Conservation (phyloP, 2,329 filamentous ascomycete species). For the Trichophyton mentagrophytes region DNA sequence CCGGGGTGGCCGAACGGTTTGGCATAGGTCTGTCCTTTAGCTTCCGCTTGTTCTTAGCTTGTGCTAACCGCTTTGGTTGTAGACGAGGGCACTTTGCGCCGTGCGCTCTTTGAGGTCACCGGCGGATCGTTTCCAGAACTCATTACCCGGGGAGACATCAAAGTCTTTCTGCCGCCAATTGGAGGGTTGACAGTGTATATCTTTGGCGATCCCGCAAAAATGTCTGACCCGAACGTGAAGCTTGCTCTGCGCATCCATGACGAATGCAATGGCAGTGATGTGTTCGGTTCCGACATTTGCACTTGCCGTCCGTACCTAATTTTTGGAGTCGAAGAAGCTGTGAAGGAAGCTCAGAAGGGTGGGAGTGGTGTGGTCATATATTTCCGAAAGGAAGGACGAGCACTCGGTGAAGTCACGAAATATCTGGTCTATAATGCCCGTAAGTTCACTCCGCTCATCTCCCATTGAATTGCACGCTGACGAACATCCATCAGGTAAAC, state of each 20-base stretch:
- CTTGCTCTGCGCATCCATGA: slow-evolving; percentile 77
- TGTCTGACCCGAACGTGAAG: slow-evolving; percentile 70
- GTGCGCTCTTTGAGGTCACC: slow-evolving; percentile 86
- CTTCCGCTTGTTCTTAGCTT: not conserved
- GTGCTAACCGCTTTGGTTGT: slow-evolving; percentile 7
- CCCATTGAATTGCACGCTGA: slow-evolving; percentile 13
- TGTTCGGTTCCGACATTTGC: slow-evolving; percentile 96
- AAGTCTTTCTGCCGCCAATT: slow-evolving; percentile 89
- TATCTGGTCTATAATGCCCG: slow-evolving; percentile 53
- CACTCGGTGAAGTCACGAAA: slow-evolving; percentile 89
- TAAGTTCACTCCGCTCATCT: slow-evolving; percentile 21
- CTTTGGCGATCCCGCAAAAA: slow-evolving; percentile 88
- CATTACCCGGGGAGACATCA: slow-evolving; percentile 88
- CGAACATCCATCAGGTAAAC: slow-evolving; percentile 24
- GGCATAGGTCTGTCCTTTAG: slow-evolving; percentile 53
- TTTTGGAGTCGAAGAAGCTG: slow-evolving; percentile 92
- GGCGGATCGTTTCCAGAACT: slow-evolving; percentile 94
- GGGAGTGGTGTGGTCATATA: slow-evolving; percentile 95
- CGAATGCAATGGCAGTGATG: slow-evolving; percentile 91
- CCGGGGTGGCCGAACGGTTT: slow-evolving; percentile 81
- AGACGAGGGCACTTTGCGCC: slow-evolving; percentile 76
- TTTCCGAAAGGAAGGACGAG: slow-evolving; percentile 93
- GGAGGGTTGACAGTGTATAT: slow-evolving; percentile 93
- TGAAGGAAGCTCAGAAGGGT: slow-evolving; percentile 89
- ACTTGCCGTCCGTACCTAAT: slow-evolving; percentile 87